Conservation (phyloP, 352 stramenopile genomes). For the Globisporangium alternatum region DNA sequence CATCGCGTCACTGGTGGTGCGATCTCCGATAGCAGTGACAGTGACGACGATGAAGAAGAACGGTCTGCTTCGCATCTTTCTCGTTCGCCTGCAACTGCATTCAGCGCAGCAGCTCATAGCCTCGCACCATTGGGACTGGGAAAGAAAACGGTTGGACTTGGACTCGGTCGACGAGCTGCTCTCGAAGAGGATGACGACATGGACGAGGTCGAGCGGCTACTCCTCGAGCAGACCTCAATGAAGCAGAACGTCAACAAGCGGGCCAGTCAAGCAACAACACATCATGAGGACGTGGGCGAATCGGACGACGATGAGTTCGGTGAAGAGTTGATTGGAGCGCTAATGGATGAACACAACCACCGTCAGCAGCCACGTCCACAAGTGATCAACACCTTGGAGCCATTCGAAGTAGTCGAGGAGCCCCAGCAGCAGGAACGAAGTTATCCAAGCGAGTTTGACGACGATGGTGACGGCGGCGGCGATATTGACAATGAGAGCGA, state of each 20-base stretch:
- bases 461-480: constrained; percentile 17
- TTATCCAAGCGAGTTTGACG: background rate
- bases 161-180: background rate
- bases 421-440: background rate
- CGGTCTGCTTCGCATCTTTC: background rate
- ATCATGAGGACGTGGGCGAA: background rate
- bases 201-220: constrained; percentile 10
- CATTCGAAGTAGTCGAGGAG: background rate
- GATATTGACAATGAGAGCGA: constrained; percentile 14
- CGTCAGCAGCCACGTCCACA: background rate
- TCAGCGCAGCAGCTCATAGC: background rate
- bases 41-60: constrained; percentile 1
- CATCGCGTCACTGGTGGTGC: background rate
- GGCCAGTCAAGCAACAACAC: background rate
- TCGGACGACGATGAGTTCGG: constrained; percentile 20
- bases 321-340: constrained; percentile 15
- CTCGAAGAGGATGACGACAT: constrained; percentile 17
- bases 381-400: background rate
- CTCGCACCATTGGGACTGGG: background rate
- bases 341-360: background rate
- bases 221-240: constrained; percentile 13
- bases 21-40: constrained; percentile 9
- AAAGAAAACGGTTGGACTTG: background rate
- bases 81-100: background rate
- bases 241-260: constrained; percentile 6